Conservation (phyloP, 257 asterid genomes). For the Voacanga thouarsii region DNA sequence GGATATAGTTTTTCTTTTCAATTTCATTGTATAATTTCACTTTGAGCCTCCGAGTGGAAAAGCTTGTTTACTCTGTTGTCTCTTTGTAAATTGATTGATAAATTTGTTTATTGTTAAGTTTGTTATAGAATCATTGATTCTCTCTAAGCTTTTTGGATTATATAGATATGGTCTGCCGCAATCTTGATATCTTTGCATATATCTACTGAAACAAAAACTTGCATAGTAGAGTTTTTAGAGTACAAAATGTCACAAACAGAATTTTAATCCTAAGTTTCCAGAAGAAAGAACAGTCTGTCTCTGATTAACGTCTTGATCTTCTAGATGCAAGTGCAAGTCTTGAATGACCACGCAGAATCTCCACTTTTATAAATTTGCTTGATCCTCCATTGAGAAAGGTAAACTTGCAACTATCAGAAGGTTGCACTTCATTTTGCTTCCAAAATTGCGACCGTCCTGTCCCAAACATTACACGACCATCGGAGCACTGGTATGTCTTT, state of each 20-base stretch:
- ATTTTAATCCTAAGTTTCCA: not conserved
- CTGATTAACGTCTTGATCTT: too few species aligned
- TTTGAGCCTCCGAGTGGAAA: slow-evolving; percentile 14
- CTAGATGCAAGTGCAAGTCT: too few species aligned
- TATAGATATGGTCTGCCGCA: not conserved
- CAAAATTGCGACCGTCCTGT: not conserved
- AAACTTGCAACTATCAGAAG: not conserved
- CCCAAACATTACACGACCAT: not conserved
- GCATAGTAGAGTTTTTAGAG: not conserved
- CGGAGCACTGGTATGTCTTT: too few species aligned
- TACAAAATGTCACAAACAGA: not conserved
- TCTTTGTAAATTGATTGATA: slow-evolving; percentile 24
- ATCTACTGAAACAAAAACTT: too few species aligned
- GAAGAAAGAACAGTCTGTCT: not conserved
- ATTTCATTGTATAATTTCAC: slow-evolving; percentile 26
- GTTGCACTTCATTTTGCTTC: not conserved
- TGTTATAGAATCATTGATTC: slow-evolving; percentile 10
- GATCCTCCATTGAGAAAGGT: not conserved
- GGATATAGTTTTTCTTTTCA: slow-evolving; percentile 9
- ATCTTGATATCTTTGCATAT: too few species aligned
- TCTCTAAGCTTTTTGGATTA: slow-evolving; percentile 9
- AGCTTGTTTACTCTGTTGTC: slow-evolving; percentile 19
- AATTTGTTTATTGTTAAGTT: slow-evolving; percentile 19
- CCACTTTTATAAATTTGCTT: not conserved
- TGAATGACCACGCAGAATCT: not conserved